A percentile compares a stretch with the other conserved stretches of the same genome.
phyloP scores from a whole-genome alignment of 257 asterid genomes.

The Solanum etuberosum region DNA sequence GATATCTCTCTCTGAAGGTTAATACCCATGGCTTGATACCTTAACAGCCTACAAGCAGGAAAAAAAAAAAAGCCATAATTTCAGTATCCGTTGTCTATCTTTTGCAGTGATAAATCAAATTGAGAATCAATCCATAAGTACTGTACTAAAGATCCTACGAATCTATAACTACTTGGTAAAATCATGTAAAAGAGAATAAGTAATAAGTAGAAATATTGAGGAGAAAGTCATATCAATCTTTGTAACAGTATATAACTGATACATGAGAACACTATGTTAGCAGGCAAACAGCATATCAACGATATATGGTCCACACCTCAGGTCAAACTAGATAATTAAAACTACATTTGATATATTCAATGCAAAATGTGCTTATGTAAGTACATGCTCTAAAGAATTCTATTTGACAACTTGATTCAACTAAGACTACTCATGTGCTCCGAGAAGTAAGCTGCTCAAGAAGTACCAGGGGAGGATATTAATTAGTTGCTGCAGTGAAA shows the following conservation, averaged over 20 bases:
- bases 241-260: neutral
- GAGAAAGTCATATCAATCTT: neutral
- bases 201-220: neutral
- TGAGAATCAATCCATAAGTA: neutral
- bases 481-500: slow-evolving; percentile 5
- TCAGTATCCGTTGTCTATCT: neutral
- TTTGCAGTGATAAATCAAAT: neutral
- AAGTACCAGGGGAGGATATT: neutral
- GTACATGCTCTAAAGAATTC: neutral
- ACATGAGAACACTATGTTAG: neutral
- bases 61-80: neutral
- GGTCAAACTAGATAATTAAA: neutral
- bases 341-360: neutral
- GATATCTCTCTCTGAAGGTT: neutral
- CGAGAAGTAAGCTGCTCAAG: too few species aligned
- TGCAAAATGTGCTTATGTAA: neutral
- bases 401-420: neutral
- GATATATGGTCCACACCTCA: neutral
- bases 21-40: neutral
- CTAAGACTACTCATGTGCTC: neutral
- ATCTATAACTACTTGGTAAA: neutral
- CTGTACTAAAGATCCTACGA: neutral
- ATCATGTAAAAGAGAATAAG: neutral
- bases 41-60: neutral
- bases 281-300: slow-evolving; percentile 13